Evolutionary conservation across 2,329 filamentous ascomycete genomes (phyloP), one percentile per base, ranked within the genome.

Genomic region (Colletotrichum euphorbiae): DNA sequence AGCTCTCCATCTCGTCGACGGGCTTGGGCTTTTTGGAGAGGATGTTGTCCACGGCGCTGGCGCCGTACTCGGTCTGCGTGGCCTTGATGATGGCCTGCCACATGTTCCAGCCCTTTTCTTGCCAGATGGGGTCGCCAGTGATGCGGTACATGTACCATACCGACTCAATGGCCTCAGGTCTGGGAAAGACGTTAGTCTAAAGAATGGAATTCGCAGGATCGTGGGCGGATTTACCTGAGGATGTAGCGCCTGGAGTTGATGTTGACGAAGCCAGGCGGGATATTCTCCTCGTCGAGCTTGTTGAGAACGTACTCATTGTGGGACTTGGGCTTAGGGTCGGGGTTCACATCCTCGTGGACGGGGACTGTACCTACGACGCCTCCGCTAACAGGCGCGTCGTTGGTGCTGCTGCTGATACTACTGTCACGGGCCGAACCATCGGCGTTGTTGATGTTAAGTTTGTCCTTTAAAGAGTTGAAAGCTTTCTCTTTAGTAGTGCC

Each of bases 141-240:
- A 97, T 93, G 75, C 94, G 92, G 81, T 97, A 96, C 83, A 97
- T 90, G 80, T 94, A 92, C 86, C 93, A 97, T 13, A 97, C 89
- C 0, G 91, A 93, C 75, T 97, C 93, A 73, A 97, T 94, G 1
- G 92, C 93, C 81, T 97, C 93, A 19, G 93, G 93, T 21, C 91
- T 92, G 71, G 67, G 9, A 8, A 17, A 54, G 68, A 24, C 66
- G 70, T 74, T 52, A 77, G 74, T 48, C 7, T 8, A 5, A 40
- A 15, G 17, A 46, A 63, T 59, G 59, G 55, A 69, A 56, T 71
- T 12, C 5, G 71, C 43, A 73, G 62, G 74, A 81, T 80, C 2
- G 78, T 13, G n/a, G 8, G 24, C 1, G 2, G 6, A 73, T 83
- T 76, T 82, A 90, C 89, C 89, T 82, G 38, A 91, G 82, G 69